These are phyloP conservation scores for Chrysanthemum makinoi DNA, from an alignment of 129 eudicot genomes.

Conservation along the genomic window DNA sequence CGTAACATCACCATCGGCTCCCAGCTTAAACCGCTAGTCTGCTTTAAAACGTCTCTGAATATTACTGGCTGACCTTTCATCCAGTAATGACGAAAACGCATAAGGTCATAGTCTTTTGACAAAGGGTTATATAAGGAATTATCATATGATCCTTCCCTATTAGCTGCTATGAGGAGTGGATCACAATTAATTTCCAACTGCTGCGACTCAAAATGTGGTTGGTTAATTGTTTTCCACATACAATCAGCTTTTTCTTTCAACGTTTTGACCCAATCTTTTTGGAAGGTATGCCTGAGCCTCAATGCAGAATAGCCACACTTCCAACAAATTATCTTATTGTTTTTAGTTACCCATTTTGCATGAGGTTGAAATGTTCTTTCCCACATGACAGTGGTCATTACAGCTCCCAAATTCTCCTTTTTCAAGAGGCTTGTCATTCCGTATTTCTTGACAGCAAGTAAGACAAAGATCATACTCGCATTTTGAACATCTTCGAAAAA, in stretches of 20 bases:
- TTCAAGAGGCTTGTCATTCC: not conserved
- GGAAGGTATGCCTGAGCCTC: not conserved
- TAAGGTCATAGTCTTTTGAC: not conserved
- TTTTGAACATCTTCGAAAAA: constrained; percentile 1
- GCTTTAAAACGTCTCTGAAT: not conserved
- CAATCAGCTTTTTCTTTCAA: constrained; percentile 6
- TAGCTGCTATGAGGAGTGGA: not conserved
- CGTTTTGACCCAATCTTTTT: not conserved
- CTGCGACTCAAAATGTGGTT: not conserved
- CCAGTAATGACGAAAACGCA: not conserved
- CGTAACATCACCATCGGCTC: constrained; percentile 10
- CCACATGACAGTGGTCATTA: too few relatives aligned
- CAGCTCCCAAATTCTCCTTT: too few relatives aligned
- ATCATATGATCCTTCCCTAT: constrained; percentile 1
- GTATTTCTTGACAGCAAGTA: not conserved
- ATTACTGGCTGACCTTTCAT: not conserved
- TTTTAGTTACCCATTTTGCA: not conserved
- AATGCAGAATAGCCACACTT: not conserved
- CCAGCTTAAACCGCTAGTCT: constrained; percentile 13
- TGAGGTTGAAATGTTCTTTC: not conserved
- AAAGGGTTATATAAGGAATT: constrained; percentile 9
- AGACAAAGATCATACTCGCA: constrained; percentile 10
- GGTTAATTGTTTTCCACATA: not conserved
- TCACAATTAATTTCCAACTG: not conserved
- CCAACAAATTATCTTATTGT: not conserved